These are phyloP conservation scores for Phytophthora meadii DNA, from an alignment of 352 stramenopile genomes.

Conservation along the genomic window DNA sequence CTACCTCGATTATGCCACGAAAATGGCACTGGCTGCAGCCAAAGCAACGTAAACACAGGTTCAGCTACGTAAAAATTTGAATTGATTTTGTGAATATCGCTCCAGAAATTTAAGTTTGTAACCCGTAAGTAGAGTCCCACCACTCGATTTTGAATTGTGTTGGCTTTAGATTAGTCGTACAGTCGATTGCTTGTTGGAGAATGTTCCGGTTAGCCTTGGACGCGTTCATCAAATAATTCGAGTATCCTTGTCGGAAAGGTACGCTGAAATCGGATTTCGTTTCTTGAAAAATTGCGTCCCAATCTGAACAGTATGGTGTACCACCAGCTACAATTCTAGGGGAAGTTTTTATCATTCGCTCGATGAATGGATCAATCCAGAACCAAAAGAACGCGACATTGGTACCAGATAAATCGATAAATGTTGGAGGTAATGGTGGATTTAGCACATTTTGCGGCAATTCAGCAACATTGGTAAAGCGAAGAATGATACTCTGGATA, in stretches of 20 bases:
- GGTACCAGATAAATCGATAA: conserved; percentile 10
- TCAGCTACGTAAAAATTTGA: too few species aligned
- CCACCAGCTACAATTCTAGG: not conserved
- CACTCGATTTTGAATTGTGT: conserved; percentile 4
- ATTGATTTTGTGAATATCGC: too few species aligned
- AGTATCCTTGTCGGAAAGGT: not conserved
- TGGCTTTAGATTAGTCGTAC: not conserved
- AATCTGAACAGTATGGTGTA: conserved; percentile 12
- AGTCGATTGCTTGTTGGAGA: conserved; percentile 5
- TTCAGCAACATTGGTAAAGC: not conserved
- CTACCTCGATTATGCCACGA: conserved; percentile 4
- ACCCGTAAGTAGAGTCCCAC: not conserved
- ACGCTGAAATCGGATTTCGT: conserved; percentile 1
- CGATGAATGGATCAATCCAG: conserved; percentile 16
- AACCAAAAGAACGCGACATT: conserved; percentile 24
- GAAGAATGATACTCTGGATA: conserved; percentile 5
- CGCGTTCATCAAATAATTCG: conserved; percentile 13
- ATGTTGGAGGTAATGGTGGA: not conserved
- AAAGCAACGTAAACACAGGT: not conserved
- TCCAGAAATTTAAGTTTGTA: too few species aligned
- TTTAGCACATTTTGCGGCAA: conserved; percentile 10
- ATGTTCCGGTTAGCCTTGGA: conserved; percentile 12
- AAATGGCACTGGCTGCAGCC: conserved; percentile 12
- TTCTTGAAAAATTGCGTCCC: conserved; percentile 9
- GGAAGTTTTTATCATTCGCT: not conserved